Conservation (phyloP, 2,329 filamentous ascomycete species). For the Coleophoma eucalyptorum region DNA sequence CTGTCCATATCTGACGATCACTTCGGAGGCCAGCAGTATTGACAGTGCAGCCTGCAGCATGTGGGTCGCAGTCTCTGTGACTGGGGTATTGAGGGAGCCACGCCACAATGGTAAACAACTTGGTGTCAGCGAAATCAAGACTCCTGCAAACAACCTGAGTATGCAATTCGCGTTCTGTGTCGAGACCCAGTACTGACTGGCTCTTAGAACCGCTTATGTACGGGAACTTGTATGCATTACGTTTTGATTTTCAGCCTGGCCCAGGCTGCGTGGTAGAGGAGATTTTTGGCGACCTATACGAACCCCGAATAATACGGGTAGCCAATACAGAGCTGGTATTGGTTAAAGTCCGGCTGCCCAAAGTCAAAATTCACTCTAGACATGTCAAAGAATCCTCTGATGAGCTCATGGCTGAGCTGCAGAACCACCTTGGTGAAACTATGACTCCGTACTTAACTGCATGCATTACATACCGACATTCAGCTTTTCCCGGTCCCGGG, state of each 20-base stretch:
- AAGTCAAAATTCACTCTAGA: constrained; percentile 5
- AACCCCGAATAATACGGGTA: constrained; percentile 14
- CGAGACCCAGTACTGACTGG: not conserved
- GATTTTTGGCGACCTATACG: constrained; percentile 23
- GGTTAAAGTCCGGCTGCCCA: constrained; percentile 20
- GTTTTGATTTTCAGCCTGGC: constrained; percentile 20
- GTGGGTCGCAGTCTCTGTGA: constrained; percentile 32
- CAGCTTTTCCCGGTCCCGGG: constrained; percentile 42
- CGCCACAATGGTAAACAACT: constrained; percentile 8
- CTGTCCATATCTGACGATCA: constrained; percentile 25
- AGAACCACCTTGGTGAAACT: constrained; percentile 48
- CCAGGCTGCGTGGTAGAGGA: constrained; percentile 20
- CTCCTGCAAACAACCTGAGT: too few species aligned
- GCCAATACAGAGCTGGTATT: constrained; percentile 24
- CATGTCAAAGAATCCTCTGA: constrained; percentile 42
- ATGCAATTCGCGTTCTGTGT: too few species aligned
- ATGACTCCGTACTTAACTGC: constrained; percentile 47
- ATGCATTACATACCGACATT: constrained; percentile 50
- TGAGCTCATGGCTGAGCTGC: constrained; percentile 54
- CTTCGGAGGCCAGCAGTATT: constrained; percentile 24
- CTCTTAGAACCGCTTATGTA: too few species aligned
- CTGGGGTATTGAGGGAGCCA: constrained; percentile 20
- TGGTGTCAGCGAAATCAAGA: too few species aligned
- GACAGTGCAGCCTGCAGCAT: constrained; percentile 24
- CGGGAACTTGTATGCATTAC: constrained; percentile 23